Evolutionary conservation across 1,284 basidiomycete species (phyloP).

Genomic region (Trametes hirsuta): DNA sequence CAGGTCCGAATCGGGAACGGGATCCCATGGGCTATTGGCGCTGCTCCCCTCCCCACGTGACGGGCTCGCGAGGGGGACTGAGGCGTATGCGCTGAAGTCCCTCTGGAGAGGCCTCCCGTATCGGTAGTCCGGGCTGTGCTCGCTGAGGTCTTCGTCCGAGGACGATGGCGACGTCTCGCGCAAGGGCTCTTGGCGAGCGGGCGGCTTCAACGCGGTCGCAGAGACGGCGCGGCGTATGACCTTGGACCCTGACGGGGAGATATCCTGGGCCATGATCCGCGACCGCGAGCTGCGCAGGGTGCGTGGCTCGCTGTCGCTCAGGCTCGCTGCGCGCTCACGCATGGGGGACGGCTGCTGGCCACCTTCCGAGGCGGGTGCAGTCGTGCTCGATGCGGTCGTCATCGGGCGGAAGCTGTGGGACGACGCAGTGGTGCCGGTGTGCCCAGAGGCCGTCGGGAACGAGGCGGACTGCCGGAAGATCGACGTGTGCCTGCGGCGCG

Average conservation of each 20-base stretch:
- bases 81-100: constrained; percentile 22
- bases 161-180: constrained; percentile 25
- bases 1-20: constrained; percentile 39
- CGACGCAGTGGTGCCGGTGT: constrained; percentile 16
- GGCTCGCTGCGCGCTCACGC: constrained; percentile 14
- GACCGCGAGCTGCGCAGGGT: constrained; percentile 26
- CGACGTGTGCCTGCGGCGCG: constrained; percentile 34
- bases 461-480: constrained; percentile 25
- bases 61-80: constrained; percentile 17
- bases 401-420: constrained; percentile 29
- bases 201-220: constrained; percentile 12
- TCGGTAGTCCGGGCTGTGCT: constrained; percentile 13
- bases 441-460: constrained; percentile 20
- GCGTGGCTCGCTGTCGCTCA: constrained; percentile 23
- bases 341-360: constrained; percentile 6
- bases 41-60: not conserved
- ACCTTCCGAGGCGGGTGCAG: constrained; percentile 25
- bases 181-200: constrained; percentile 5
- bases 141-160: constrained; percentile 28
- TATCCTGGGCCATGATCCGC: constrained; percentile 23
- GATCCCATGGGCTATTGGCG: constrained; percentile 9
- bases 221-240: constrained; percentile 22
- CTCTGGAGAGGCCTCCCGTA: constrained; percentile 27
- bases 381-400: constrained; percentile 24
- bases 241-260: constrained; percentile 18